Evolutionary conservation across 2,329 filamentous ascomycete genomes (phyloP).

Genomic region (Nannizziopsis arthrosporioides): DNA sequence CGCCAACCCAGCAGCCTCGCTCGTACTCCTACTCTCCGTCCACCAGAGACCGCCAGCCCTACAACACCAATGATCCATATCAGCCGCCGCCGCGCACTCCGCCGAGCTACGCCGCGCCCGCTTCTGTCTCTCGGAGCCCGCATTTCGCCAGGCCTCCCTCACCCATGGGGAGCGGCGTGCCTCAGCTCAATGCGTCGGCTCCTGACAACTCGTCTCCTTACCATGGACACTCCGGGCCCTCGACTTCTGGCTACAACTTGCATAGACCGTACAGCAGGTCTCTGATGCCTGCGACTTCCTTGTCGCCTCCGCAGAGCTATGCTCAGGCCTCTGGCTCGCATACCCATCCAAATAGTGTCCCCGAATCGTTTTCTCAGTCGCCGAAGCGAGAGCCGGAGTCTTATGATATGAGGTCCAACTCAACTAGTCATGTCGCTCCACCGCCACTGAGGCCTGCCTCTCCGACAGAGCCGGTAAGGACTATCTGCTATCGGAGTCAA

Average conservation of each 20-base stretch:
- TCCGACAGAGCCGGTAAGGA: constrained; percentile 32
- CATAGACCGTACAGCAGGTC: constrained; percentile 28
- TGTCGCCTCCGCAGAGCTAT: constrained; percentile 26
- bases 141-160: constrained; percentile 16
- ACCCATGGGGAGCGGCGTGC: constrained; percentile 24
- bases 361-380: constrained; percentile 31
- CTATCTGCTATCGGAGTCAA: neutral
- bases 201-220: constrained; percentile 28
- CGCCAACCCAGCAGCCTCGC: constrained; percentile 34
- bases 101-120: constrained; percentile 22
- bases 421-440: constrained; percentile 23
- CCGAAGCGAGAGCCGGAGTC: constrained; percentile 33
- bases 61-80: constrained; percentile 35
- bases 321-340: constrained; percentile 29
- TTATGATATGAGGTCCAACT: constrained; percentile 23
- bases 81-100: constrained; percentile 33
- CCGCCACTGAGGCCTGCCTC: constrained; percentile 26
- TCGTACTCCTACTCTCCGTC: constrained; percentile 35
- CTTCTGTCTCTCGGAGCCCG: constrained; percentile 16
- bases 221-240: constrained; percentile 24
- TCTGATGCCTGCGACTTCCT: constrained; percentile 26
- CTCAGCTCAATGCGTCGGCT: constrained; percentile 30
- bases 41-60: constrained; percentile 32
- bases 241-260: constrained; percentile 24
- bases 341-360: constrained; percentile 30